Evolutionary conservation across 805 yeast species (phyloP).

Genomic region (Tetrapisispora nanseiensis): DNA sequence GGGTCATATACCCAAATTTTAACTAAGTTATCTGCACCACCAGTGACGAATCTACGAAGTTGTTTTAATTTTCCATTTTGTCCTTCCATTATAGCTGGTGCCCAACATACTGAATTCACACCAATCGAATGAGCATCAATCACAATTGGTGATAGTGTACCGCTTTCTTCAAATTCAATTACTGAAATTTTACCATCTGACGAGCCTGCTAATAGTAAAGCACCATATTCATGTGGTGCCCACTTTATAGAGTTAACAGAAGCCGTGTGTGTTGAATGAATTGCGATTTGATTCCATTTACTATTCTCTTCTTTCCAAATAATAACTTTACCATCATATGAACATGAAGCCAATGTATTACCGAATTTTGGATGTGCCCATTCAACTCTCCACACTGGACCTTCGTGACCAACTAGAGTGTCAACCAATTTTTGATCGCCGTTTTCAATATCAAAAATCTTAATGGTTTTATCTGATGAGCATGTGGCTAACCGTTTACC

Average conservation of each 20-base stretch:
- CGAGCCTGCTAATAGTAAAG: constrained; percentile 79
- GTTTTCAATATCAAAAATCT: constrained; percentile 84
- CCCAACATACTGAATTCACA: constrained; percentile 93
- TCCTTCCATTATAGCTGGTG: constrained; percentile 42
- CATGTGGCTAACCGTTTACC: constrained; percentile 94
- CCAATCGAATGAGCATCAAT: constrained; percentile 84
- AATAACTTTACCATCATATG: constrained; percentile 89
- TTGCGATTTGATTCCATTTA: constrained; percentile 79
- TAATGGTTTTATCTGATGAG: constrained; percentile 92
- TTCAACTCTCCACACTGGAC: constrained; percentile 97
- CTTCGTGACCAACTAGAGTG: constrained; percentile 87
- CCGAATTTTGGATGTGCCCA: constrained; percentile 99
- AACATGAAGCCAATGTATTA: constrained; percentile 84
- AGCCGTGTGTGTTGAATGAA: constrained; percentile 82
- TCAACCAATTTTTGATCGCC: constrained; percentile 73
- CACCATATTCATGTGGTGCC: constrained; percentile 98
- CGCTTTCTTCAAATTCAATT: constrained; percentile 85
- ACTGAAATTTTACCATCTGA: constrained; percentile 89
- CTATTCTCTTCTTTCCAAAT: constrained; percentile 93
- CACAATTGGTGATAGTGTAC: constrained; percentile 50
- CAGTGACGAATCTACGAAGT: constrained; percentile 74
- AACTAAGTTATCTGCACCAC: constrained; percentile 91
- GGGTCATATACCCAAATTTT: constrained; percentile 75
- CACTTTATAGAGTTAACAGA: constrained; percentile 89
- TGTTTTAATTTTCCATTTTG: constrained; percentile 30